Base-by-base conservation (phyloP, 192 early-diverging fungal species). In the Backusella westeae region DNA sequence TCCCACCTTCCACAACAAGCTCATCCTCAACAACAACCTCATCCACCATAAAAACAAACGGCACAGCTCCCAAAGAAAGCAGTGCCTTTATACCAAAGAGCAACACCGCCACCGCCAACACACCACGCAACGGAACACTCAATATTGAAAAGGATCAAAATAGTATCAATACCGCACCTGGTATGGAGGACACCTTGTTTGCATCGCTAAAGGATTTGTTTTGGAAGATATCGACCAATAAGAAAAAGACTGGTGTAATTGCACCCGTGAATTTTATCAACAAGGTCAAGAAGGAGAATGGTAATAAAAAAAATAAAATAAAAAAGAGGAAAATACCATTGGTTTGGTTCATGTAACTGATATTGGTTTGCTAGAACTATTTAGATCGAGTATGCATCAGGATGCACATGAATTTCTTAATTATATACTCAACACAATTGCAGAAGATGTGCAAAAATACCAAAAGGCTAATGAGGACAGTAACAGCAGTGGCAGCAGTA, bases 391-490 rank as follows among this genome's bases (percentile, higher is more conserved):
- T 34, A 93, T 92, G 87, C 98, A 99, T 80, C 98, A 99, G 81
- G 98, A 99, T 82, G 97, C 97, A 0, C 98, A 99, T 81, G 98
- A 99, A 84, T 96, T 98, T 79, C 85, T 99, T 41, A 99, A 98
- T 87, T 99, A 93, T 80, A 74, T 96, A 15, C 85, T 99, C 21
- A 98, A 99, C 80, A 91, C 92, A 17, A 94, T 99, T 70, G 92
- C 91, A 14, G 98, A 99, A 75, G 93, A 94, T 77, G 90, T 95
- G 6, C 85, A 87, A 46, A 87, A 85, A 34, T 92, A 92, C 59
- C 74, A 86, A 73, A 87, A 89, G 77, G 91, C 84, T 83, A 88
- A 75, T 36, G 68, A 75, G 17, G 68, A 71, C 63, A 44, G 36
- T 19, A 34, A 19, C 1, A 56, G 36, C 7, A 35, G 38, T 23